Base-by-base conservation (phyloP, 441 rosid species). In the Populus hybrid region DNA sequence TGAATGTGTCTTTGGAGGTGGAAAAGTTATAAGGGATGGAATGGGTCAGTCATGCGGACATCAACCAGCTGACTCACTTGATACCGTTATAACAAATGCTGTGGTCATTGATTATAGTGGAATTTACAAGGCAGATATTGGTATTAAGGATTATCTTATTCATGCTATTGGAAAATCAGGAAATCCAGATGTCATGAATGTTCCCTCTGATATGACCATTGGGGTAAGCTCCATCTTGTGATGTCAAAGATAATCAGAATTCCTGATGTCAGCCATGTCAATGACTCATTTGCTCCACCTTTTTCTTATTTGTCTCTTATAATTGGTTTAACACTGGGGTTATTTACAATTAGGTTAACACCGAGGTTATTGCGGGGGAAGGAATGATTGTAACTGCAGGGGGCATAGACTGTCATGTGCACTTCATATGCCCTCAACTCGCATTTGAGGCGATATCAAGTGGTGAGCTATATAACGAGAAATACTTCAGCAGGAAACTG, bases 1-100 rank as follows among this genome's bases (percentile, higher is more conserved):
- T 87, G 99, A 95, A 87, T 91, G 99, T 45, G 90, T 95, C 59
- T 95, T 95, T 79, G 99, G 99, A 69, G 98, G 98, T 65, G 99
- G 99, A 77, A 94, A 95, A 88, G 99, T 95, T 78, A 78, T 95
- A 82, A 88, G 99, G 84, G 99, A 95, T 77, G 98, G 99, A 83
- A 92, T 94, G 98, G 99, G 99, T 65, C 99, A 95, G 83, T 84
- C 91, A 26, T 80, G 88, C 72, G 93, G 89, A 65, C 76, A 80
- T 75, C 16, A 31, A 75, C 85, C 93, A 66, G 75, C 78, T 70
- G 84, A 84, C 68, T 85, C 90, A 66, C 88, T 94, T 70, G 97
- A 95, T 80, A 86, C 89, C 75, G 92, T 92, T 56, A 92, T 95
- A 77, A 93, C 99, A 78, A 95, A 89, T 73, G 91, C 95, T 80